These are phyloP conservation scores for Hymenoscyphus linearis DNA, from an alignment of 2,329 filamentous ascomycete species.

Conservation along the genomic window DNA sequence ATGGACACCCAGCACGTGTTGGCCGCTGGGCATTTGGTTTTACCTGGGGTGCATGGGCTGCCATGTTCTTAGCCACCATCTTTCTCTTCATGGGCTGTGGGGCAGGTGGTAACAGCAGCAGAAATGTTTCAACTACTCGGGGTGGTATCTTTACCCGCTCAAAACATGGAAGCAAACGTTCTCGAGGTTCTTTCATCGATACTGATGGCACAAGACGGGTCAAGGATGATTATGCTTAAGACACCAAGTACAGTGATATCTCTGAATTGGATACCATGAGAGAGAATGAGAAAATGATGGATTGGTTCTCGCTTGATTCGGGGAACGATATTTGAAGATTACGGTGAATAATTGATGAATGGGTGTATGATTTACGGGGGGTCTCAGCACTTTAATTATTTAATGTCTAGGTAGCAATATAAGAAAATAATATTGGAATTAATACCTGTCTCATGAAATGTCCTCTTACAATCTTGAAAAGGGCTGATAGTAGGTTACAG, in stretches of 20 bases:
- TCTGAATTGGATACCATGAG: slow-evolving; percentile 5
- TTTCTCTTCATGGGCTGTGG: slow-evolving; percentile 60
- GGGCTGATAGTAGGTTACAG: too few species aligned
- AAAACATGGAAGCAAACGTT: slow-evolving; percentile 44
- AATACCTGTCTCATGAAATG: background rate
- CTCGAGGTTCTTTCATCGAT: slow-evolving; percentile 44
- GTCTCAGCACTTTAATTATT: background rate
- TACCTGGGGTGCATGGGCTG: slow-evolving; percentile 66
- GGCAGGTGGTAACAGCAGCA: slow-evolving; percentile 36
- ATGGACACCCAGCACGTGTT: slow-evolving; percentile 52
- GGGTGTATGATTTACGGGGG: background rate
- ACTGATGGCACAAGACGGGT: slow-evolving; percentile 54
- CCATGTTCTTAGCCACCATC: slow-evolving; percentile 59
- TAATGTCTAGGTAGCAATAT: slow-evolving; percentile 4
- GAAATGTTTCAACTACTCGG: slow-evolving; percentile 10
- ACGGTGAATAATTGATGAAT: background rate
- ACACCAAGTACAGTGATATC: slow-evolving; percentile 11
- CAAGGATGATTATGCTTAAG: slow-evolving; percentile 59
- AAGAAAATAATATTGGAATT: background rate
- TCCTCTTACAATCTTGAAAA: background rate
- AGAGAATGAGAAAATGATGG: background rate
- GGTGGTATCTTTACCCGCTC: slow-evolving; percentile 39
- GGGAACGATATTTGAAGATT: background rate
- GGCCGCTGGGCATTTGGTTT: slow-evolving; percentile 70
- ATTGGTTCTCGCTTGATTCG: background rate